phyloP scores from a whole-genome alignment of 768 basidiomycete species.

The Cystofilobasidium bisporidii region DNA sequence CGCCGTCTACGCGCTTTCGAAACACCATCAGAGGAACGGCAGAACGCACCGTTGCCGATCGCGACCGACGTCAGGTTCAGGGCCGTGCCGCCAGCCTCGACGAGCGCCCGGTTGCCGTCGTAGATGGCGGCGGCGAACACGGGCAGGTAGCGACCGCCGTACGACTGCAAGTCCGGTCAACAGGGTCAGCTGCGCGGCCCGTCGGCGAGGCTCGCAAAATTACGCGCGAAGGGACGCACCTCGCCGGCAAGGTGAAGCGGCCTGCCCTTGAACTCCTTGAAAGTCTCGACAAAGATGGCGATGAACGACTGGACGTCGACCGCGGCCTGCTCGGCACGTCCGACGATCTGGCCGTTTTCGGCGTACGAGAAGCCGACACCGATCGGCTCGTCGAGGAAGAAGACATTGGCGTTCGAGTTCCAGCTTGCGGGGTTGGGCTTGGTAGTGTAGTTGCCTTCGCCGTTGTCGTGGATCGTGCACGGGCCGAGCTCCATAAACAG shows the following conservation, averaged over 20 bases:
- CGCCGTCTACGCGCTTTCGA: constrained; percentile 31
- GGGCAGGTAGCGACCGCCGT: constrained; percentile 51
- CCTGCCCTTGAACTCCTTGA: constrained; percentile 59
- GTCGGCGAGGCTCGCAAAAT: no score
- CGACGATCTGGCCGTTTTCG: constrained; percentile 57
- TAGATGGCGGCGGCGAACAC: constrained; percentile 63
- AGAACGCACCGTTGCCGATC: constrained; percentile 59
- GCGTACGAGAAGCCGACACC: constrained; percentile 65
- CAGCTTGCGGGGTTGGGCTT: constrained; percentile 39
- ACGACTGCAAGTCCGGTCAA: constrained; percentile 41
- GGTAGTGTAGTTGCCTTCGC: constrained; percentile 30
- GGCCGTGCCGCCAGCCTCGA: constrained; percentile 46
- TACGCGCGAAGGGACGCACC: no score
- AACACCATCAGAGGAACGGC: no score
- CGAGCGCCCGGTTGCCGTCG: constrained; percentile 56
- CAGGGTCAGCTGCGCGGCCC: no score
- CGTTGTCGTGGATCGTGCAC: constrained; percentile 34
- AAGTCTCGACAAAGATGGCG: constrained; percentile 49
- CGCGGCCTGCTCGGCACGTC: constrained; percentile 71
- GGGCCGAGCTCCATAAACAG: constrained; percentile 60
- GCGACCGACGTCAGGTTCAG: constrained; percentile 64
- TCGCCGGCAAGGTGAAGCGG: constrained; percentile 59
- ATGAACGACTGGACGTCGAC: constrained; percentile 66
- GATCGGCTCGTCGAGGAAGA: constrained; percentile 45
- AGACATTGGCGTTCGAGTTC: constrained; percentile 42